These are phyloP conservation scores for Ceratocystis harringtonii DNA, from an alignment of 2,329 filamentous ascomycete genomes.

Conservation along the genomic window DNA sequence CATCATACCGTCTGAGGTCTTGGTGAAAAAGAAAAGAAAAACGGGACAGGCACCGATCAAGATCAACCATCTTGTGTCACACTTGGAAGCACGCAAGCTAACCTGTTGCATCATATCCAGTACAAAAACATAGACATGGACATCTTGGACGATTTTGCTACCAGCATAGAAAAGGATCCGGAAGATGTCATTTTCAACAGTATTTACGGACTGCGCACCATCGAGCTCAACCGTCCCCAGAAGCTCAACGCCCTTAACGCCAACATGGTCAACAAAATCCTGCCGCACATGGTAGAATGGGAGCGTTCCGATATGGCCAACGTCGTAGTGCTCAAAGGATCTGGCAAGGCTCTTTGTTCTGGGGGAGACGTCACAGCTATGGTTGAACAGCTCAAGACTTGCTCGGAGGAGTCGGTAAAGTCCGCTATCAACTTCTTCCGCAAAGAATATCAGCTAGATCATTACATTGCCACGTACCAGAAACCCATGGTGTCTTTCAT, in stretches of 20 bases:
- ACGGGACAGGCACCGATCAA: background rate
- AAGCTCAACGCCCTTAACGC: constrained; percentile 87
- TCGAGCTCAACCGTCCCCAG: constrained; percentile 83
- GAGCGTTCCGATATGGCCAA: constrained; percentile 89
- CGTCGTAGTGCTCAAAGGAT: constrained; percentile 80
- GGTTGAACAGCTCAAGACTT: constrained; percentile 54
- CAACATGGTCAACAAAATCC: constrained; percentile 91
- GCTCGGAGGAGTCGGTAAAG: constrained; percentile 44
- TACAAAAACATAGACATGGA: constrained; percentile 1
- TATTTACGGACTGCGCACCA: constrained; percentile 74
- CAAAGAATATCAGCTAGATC: constrained; percentile 91
- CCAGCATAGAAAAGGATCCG: constrained; percentile 29
- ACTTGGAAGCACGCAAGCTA: background rate
- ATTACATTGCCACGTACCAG: constrained; percentile 80
- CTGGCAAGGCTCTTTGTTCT: constrained; percentile 79
- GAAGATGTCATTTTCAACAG: constrained; percentile 90
- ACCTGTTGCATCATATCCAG: background rate
- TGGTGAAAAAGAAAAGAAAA: too few species aligned
- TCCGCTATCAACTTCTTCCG: constrained; percentile 75
- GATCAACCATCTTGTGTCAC: background rate
- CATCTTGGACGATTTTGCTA: constrained; percentile 1
- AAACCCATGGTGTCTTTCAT: constrained; percentile 94
- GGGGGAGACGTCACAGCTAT: constrained; percentile 80
- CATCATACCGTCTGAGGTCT: background rate
- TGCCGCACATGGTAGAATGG: constrained; percentile 82